A percentile compares a stretch with the other conserved stretches of the same genome.
Evolutionary conservation across 2,329 filamentous ascomycete species (phyloP).

Genomic region (Botryotinia calthae): DNA sequence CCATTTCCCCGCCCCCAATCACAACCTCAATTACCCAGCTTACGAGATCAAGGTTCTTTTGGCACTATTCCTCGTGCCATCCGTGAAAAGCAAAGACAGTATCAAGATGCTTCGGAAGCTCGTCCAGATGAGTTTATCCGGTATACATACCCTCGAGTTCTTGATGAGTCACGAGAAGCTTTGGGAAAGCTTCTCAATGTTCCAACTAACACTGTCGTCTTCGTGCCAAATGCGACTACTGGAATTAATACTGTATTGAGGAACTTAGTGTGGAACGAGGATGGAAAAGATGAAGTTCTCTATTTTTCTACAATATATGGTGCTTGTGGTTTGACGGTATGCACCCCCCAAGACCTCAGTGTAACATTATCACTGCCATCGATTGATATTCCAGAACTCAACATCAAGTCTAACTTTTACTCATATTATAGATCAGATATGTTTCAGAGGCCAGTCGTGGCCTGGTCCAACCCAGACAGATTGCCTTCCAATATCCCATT

Average conservation of each 20-base stretch:
- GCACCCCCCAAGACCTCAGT: not conserved
- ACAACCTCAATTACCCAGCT: not conserved
- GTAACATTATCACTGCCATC: not conserved
- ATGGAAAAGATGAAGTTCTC: slow-evolving; percentile 66
- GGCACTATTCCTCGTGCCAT: slow-evolving; percentile 69
- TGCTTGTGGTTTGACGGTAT: slow-evolving; percentile 69
- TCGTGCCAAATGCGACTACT: slow-evolving; percentile 78
- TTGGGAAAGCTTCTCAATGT: slow-evolving; percentile 66
- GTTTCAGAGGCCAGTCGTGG: slow-evolving; percentile 62
- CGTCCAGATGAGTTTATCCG: slow-evolving; percentile 75
- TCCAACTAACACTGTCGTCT: slow-evolving; percentile 64
- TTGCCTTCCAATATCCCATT: slow-evolving; percentile 66
- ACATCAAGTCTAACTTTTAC: not conserved
- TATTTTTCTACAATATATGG: slow-evolving; percentile 57
- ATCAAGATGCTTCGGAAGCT: slow-evolving; percentile 65
- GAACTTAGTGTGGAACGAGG: slow-evolving; percentile 64
- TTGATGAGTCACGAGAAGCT: slow-evolving; percentile 63
- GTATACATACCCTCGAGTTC: slow-evolving; percentile 58
- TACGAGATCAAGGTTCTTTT: slow-evolving; percentile 60
- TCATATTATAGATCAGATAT: slow-evolving; percentile 46
- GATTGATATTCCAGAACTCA: not conserved
- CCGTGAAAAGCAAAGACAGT: slow-evolving; percentile 56
- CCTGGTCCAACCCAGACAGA: slow-evolving; percentile 48
- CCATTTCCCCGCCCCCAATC: not conserved
- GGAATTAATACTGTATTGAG: slow-evolving; percentile 78